These are phyloP conservation scores for Apiospora arundinis DNA, from an alignment of 2,329 filamentous ascomycete genomes.

Conservation along the genomic window DNA sequence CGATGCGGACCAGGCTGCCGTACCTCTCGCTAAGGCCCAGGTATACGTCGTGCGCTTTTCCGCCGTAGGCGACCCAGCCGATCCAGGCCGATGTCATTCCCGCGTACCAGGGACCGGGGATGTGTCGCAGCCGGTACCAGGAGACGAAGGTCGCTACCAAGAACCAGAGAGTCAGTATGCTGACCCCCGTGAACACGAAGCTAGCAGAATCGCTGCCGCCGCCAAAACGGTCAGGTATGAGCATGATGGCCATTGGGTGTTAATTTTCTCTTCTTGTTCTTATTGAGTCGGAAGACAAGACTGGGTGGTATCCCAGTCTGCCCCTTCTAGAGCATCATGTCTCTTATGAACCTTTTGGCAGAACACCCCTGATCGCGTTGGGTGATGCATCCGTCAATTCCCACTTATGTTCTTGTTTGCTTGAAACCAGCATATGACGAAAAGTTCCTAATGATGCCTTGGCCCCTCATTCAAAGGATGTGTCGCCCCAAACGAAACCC, in stretches of 20 bases:
- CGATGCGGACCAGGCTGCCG: conserved; percentile 31
- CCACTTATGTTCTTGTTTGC: no score
- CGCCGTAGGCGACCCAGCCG: conserved; percentile 22
- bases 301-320: background rate
- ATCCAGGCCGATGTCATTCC: conserved; percentile 31
- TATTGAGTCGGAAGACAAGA: background rate
- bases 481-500: no score
- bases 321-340: background rate
- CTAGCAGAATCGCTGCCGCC: background rate
- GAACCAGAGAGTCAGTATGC: conserved; percentile 20
- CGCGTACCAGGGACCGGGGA: conserved; percentile 30
- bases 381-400: no score
- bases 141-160: conserved; percentile 23
- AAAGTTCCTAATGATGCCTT: no score
- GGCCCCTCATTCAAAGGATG: no score
- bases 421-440: no score
- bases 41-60: conserved; percentile 22
- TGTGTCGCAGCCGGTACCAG: conserved; percentile 31
- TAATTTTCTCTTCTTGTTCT: background rate
- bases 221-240: background rate
- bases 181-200: background rate
- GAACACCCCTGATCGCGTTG: no score
- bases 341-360: background rate
- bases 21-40: conserved; percentile 25
- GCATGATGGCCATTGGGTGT: background rate